Percentiles rank a stretch among this genome's conserved stretches.
These are phyloP conservation scores for Symmetrospora coprosmae DNA, from an alignment of 768 basidiomycete genomes.

Conservation along the genomic window DNA sequence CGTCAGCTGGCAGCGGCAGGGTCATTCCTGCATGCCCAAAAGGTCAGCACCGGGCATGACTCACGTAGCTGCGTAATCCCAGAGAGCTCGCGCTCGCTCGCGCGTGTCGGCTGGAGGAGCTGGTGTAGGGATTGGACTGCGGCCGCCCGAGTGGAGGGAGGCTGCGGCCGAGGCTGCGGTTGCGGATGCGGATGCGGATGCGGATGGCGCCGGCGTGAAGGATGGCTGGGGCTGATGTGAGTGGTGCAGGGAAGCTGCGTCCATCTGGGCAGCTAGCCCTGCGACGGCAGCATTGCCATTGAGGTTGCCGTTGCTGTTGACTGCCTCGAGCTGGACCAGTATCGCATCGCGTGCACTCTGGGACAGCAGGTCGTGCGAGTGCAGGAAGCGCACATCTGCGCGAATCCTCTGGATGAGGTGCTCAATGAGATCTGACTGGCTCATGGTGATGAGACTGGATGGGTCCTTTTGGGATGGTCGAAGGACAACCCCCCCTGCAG, in stretches of 20 bases:
- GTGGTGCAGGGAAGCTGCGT: too few relatives aligned
- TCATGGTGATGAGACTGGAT: too few relatives aligned
- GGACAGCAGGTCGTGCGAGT: background rate
- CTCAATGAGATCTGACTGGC: too few relatives aligned
- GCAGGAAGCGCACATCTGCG: background rate
- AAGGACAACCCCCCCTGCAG: too few relatives aligned
- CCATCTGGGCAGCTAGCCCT: too few relatives aligned
- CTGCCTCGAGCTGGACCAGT: background rate
- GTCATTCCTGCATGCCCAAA: background rate
- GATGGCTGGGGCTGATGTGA: too few relatives aligned
- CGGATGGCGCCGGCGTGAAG: background rate
- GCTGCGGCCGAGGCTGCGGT: background rate
- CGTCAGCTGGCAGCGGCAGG: background rate
- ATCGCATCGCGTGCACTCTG: background rate
- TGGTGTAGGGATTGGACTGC: background rate
- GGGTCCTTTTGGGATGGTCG: too few relatives aligned
- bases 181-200: background rate
- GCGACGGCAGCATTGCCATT: background rate
- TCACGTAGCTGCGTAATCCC: slow-evolving; percentile 1
- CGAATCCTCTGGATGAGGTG: background rate
- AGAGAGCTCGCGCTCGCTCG: background rate
- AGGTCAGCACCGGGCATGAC: background rate
- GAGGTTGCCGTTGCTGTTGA: background rate
- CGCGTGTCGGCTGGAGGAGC: background rate
- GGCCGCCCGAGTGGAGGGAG: background rate